Evolutionary conservation across 179 eudicot species (phyloP), one percentile per base, ranked within the genome.

Genomic region (Pouteria campechiana): DNA sequence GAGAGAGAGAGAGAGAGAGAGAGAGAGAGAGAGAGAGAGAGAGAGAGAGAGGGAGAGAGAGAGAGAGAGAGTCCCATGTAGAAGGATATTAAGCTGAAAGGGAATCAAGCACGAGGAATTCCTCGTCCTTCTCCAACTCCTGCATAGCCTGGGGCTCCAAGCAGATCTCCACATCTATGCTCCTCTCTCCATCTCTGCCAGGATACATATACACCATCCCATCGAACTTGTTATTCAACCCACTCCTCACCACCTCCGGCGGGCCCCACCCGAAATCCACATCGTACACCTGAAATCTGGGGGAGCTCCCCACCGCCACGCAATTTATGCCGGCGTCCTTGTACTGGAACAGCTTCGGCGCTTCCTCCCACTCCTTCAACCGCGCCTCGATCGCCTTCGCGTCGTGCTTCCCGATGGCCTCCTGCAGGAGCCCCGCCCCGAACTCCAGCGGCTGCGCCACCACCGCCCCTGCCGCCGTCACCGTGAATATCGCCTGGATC

Each of bases 221-320:
- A 32, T 90, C 95, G 49, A 90, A 90, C 68, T 90, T 54, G 55
- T 90, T 90, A 40, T 90, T 90, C 12, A 55, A 37, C 27, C 98
- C 98, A 34, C 95, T 86, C 55, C 98, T 53, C 6, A 90, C 98
- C 24, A 75, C 67, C 54, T 82, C 94, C 11, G 98, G 90, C 38
- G 49, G 49, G 16, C 95, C 98, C 24, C 62, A 82, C 46, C 98
- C 98, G 50, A 81, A 90, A 37, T 90, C 96, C 45, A 90, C 75
- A 2, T 90, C 92, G 44, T 90, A 90, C 3, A 90, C 98, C 65
- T 77, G 72, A 40, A 90, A 90, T 61, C 98, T 30, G 22, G 98
- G 98, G 35, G 95, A 90, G 34, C 93, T 81, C 13, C 98, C 98
- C 1, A 90, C 92, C 7, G 98, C 98, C 28, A 90, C 98, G 29